Percentiles rank a stretch among this genome's conserved stretches.
Conservation (phyloP, 2,329 filamentous ascomycete species). For the Curvularia sp. region DNA sequence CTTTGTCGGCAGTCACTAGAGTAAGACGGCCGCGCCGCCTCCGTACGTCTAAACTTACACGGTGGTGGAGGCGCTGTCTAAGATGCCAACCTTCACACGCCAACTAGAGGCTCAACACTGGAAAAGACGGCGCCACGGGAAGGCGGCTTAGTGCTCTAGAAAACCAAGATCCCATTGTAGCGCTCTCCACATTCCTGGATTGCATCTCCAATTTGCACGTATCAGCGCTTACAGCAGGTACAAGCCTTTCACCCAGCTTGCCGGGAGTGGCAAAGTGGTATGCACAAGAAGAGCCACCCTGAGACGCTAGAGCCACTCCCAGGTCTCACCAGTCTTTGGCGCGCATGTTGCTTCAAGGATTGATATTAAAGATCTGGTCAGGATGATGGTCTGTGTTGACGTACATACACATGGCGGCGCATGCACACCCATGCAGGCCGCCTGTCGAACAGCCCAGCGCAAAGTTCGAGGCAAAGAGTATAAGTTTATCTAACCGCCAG, state of each 20-base stretch:
- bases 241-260: conserved; percentile 37
- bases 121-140: conserved; percentile 24
- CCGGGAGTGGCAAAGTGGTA: conserved; percentile 34
- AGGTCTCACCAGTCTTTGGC: conserved; percentile 42
- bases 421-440: conserved; percentile 35
- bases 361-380: conserved; percentile 23
- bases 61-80: conserved; percentile 27
- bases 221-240: conserved; percentile 39
- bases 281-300: conserved; percentile 30
- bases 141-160: conserved; percentile 41
- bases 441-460: conserved; percentile 39
- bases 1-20: conserved; percentile 2
- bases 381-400: conserved; percentile 32
- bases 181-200: conserved; percentile 27
- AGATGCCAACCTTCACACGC: conserved; percentile 24
- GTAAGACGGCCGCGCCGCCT: conserved; percentile 9
- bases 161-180: conserved; percentile 28
- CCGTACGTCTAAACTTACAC: conserved; percentile 26
- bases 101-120: conserved; percentile 46
- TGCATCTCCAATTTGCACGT: conserved; percentile 32
- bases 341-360: conserved; percentile 41
- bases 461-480: conserved; percentile 35
- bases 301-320: conserved; percentile 38
- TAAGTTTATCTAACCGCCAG: conserved; percentile 38
- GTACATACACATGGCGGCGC: conserved; percentile 43